phyloP scores from a whole-genome alignment of 2,329 filamentous ascomycete genomes.

The Sporothrix protearum region DNA sequence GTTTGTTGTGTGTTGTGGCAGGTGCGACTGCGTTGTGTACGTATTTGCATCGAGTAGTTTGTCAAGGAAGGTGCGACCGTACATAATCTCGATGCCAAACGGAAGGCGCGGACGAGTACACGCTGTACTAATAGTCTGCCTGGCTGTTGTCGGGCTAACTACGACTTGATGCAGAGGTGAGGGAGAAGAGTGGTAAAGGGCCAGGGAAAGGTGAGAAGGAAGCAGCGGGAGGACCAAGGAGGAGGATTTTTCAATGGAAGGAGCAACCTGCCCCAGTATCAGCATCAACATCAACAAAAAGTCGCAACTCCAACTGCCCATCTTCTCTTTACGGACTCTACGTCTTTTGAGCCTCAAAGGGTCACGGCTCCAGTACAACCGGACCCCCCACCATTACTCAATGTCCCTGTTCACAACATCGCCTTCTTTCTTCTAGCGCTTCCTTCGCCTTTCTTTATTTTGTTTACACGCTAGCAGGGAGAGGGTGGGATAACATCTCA shows the following conservation, averaged over 20 bases:
- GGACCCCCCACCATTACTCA: not conserved
- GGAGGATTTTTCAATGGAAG: not conserved
- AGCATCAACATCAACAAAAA: not conserved
- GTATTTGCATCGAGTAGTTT: not conserved
- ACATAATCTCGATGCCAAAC: not conserved
- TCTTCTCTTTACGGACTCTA: not conserved
- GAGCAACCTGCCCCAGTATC: not conserved
- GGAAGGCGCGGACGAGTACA: not conserved
- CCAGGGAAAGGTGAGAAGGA: not conserved
- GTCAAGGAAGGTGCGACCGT: constrained; percentile 9
- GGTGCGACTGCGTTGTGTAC: not conserved
- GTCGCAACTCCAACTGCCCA: not conserved
- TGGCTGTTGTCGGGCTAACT: not conserved
- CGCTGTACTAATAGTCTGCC: not conserved
- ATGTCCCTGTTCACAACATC: not conserved
- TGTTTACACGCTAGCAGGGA: constrained; percentile 7
- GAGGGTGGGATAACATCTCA: not conserved
- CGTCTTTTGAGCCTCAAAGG: not conserved
- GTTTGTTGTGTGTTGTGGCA: not conserved
- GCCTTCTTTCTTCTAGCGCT: not conserved
- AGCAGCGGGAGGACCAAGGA: not conserved
- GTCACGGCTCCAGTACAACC: not conserved
- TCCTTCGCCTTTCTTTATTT: not conserved
- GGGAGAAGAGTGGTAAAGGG: not conserved
- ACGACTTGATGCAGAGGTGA: not conserved